Conservation (phyloP, 345 rosid genomes). For the Angophora floribunda region DNA sequence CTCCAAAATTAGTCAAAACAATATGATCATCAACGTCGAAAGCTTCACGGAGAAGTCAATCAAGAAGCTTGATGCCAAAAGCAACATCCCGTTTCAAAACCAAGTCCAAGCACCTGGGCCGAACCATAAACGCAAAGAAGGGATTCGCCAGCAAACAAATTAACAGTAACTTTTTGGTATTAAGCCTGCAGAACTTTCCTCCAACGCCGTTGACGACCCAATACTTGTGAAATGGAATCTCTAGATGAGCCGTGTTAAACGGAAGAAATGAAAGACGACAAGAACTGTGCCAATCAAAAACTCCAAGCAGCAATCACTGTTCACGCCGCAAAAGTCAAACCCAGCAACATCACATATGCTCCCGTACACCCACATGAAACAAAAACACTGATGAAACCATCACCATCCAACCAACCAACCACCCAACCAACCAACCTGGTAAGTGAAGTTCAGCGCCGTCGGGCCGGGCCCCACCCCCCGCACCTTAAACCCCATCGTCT, state of each 20-base stretch:
- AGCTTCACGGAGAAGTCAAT: not conserved
- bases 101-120: not conserved
- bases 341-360: not conserved
- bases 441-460: constrained; percentile 58
- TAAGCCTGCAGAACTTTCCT: not conserved
- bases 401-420: constrained; percentile 28
- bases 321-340: not conserved
- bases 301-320: not conserved
- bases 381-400: not conserved
- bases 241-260: not conserved
- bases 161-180: not conserved
- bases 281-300: not conserved
- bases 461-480: constrained; percentile 65
- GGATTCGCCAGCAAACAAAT: not conserved
- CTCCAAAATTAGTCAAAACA: not conserved
- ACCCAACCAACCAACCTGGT: constrained; percentile 43
- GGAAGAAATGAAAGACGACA: not conserved
- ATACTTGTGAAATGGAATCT: not conserved
- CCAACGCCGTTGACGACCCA: not conserved
- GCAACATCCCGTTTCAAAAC: not conserved
- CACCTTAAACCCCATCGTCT: constrained; percentile 24
- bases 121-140: not conserved
- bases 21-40: not conserved
- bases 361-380: not conserved
- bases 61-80: not conserved